phyloP scores from a whole-genome alignment of 2,329 filamentous ascomycete genomes.

The Calonectria multiphialidica region DNA sequence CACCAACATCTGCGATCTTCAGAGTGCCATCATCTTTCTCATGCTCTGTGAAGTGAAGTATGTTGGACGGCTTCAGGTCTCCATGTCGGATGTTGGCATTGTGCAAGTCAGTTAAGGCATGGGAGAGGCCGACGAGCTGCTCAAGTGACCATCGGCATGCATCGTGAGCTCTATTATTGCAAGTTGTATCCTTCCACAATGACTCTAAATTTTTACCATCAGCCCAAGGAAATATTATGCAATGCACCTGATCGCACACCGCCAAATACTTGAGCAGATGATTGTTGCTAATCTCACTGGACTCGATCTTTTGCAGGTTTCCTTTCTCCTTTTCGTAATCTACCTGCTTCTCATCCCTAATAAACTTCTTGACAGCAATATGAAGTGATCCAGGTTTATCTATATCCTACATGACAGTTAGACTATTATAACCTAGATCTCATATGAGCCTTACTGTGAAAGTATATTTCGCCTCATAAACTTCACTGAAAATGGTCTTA shows the following conservation, averaged over 20 bases:
- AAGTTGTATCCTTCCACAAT: not conserved
- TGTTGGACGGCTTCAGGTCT: slow-evolving; percentile 30
- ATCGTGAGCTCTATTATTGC: not conserved
- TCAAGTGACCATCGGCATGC: slow-evolving; percentile 5
- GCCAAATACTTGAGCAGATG: slow-evolving; percentile 12
- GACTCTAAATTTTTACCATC: not conserved
- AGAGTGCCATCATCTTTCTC: slow-evolving; percentile 16
- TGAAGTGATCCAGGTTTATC: not conserved
- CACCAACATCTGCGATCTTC: slow-evolving; percentile 29
- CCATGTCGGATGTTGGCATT: slow-evolving; percentile 26
- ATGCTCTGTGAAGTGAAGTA: slow-evolving; percentile 15
- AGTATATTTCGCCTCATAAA: not conserved
- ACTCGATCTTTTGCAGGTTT: not conserved
- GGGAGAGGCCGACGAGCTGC: not conserved
- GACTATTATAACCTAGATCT: not conserved
- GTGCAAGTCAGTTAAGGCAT: slow-evolving; percentile 2
- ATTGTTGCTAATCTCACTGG: not conserved
- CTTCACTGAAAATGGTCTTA: not conserved
- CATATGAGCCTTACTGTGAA: not conserved
- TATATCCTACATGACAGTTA: not conserved
- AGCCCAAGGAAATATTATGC: slow-evolving; percentile 18
- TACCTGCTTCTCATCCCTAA: not conserved
- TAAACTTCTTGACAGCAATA: slow-evolving; percentile 11
- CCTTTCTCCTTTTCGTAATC: slow-evolving; percentile 3
- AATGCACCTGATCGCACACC: not conserved